Base-by-base conservation (phyloP, 345 rosid species). In the Pugionium cornutum region DNA sequence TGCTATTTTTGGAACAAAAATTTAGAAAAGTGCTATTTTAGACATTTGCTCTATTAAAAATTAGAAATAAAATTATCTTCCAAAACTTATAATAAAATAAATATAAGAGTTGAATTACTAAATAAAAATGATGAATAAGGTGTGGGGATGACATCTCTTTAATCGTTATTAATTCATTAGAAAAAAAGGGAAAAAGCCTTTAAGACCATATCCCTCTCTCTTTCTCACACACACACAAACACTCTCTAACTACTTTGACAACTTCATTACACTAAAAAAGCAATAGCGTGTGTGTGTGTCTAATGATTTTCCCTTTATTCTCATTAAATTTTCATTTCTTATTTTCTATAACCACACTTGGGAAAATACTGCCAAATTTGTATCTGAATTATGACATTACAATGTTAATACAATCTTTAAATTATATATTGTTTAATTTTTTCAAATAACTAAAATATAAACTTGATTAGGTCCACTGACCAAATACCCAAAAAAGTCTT, bases 201-300 rank as follows among this genome's bases (percentile, higher is more conserved):
- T 33, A 49, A 49, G 53, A 41, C 11, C 9, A 52, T 53, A 41
- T 62, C 54, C 28, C 57, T 31, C 46, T 2, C 66, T 62, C 54
- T 35, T 51, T 31, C 46, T 2, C 66, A 4, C 73, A 72, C 70
- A 72, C 65, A 72, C 18, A 18, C 18, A 72, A 64, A 64, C 76
- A 42, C 76, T 30, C 58, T 72, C 54, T 65, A 72, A 64, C 76
- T 51, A 72, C 76, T 72, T 72, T 72, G 70, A 72, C 70, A 72
- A 72, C 76, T 50, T 72, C 70, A 34, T 72, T 72, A 72, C 76
- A 72, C 66, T 50, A 65, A 72, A 72, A 72, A 56, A 72, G 60
- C 48, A 72, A 64, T 49, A 9, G 65, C 60, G 53, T 64, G 46
- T 18, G 26, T 57, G 40, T 64, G 46, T 18, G 26, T 57, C 33